Conservation (phyloP, 106 monocot species). For the Dendrobium nobile region DNA sequence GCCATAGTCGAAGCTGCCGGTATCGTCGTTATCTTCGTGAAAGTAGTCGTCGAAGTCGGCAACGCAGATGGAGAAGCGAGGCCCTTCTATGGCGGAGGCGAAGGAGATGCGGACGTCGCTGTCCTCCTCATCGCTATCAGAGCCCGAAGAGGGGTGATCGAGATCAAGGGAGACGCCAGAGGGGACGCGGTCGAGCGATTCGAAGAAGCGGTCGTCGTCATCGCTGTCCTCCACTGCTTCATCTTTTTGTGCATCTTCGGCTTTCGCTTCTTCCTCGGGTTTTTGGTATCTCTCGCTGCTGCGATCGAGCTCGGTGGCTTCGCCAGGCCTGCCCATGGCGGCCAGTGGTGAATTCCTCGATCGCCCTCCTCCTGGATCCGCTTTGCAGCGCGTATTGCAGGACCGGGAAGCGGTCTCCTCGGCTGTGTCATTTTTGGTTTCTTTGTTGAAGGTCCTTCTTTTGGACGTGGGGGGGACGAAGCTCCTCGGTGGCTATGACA, state of each 20-base stretch:
- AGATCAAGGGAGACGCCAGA: conserved; percentile 50
- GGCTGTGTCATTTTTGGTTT: not conserved
- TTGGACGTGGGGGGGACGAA: conserved; percentile 3
- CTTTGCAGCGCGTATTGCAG: not conserved
- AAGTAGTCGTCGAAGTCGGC: conserved; percentile 11
- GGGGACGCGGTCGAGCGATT: conserved; percentile 62
- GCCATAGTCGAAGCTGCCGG: conserved; percentile 41
- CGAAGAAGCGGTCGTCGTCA: conserved; percentile 50
- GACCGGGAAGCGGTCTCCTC: not conserved
- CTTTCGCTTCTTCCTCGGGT: not conserved
- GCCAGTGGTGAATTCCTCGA: not conserved
- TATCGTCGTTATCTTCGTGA: conserved; percentile 2
- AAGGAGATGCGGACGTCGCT: conserved; percentile 70
- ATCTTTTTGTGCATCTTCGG: not conserved
- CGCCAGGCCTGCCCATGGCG: not conserved
- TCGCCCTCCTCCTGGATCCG: not conserved
- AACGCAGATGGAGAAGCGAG: conserved; percentile 18
- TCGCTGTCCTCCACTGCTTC: conserved; percentile 16
- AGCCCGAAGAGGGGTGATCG: conserved; percentile 31
- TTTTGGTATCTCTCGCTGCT: not conserved
- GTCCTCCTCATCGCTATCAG: conserved; percentile 35
- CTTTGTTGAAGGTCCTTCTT: not conserved
- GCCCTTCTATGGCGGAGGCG: conserved; percentile 66
- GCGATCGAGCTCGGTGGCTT: not conserved
- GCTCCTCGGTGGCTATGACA: not conserved